Base-by-base conservation (phyloP, 441 rosid genomes). In the Erysimum cheiri region DNA sequence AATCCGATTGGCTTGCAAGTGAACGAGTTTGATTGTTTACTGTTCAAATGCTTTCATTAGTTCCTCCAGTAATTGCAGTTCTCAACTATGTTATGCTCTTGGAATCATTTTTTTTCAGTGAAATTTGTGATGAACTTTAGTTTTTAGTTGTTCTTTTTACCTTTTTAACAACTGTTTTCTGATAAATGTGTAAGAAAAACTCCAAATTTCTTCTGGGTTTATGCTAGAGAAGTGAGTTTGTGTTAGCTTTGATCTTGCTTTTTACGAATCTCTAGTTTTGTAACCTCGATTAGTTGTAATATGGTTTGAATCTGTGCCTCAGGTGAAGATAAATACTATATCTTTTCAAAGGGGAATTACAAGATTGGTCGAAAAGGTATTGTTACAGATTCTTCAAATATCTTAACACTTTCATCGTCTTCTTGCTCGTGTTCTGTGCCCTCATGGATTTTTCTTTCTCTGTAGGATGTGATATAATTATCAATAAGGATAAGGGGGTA, bases 311-410 rank as follows among this genome's bases (percentile, higher is more conserved):
- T 9, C 44, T 28, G 47, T 64, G 7, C 76, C 22, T 62, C 90
- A 91, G 98, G 87, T 68, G 97, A 89, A 82, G 91, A 85, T 11
- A 89, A 79, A 66, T 88, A 89, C 82, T 91, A 77, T 55, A 85
- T 93, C 44, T 91, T 88, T 77, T 50, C 74, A 29, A 85, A 81
- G 69, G 98, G 96, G 39, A 77, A 74, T 5, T 89, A 81, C 80
- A 84, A 80, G 80, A 91, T 93, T 67, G 98, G 98, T 59, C 86
- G 98, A 15, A 93, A 85, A 85, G 98, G 97, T 91, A 73, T 29
- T 14, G 11, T 47, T 33, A 2, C 46, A 32, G n/a, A 14, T 40
- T 50, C 39, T 15, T 48, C 26, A n/a, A 4, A 26, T 49, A 54
- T 24, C 39, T 11, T 24, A 35, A 13, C 19, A 31, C 39, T 31